phyloP scores from a whole-genome alignment of 345 rosid genomes.

The Syzygium oleosum region DNA sequence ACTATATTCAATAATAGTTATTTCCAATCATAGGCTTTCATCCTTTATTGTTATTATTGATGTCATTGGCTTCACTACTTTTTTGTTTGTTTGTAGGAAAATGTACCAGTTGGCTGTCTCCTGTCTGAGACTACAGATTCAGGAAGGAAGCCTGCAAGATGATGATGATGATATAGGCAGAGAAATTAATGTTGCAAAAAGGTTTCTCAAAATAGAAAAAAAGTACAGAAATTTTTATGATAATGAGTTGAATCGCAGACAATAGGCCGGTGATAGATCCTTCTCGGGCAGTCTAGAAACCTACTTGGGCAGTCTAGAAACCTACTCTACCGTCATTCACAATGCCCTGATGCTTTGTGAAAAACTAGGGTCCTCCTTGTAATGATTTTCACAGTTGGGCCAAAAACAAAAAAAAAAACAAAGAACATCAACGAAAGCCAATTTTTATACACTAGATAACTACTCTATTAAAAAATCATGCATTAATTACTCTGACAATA shows the following conservation, averaged over 20 bases:
- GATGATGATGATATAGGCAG: background rate
- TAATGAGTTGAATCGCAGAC: background rate
- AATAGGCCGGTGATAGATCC: background rate
- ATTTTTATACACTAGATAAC: background rate
- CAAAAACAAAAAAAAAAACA: background rate
- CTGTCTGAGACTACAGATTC: background rate
- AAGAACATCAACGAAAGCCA: background rate
- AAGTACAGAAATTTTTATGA: background rate
- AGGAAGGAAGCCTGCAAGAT: background rate
- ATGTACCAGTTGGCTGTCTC: background rate
- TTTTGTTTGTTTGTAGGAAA: background rate
- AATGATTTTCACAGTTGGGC: background rate
- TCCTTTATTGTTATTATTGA: background rate
- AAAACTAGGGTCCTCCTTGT: background rate
- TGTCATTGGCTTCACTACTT: background rate
- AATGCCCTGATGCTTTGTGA: background rate
- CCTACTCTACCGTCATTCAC: background rate
- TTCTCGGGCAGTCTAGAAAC: background rate
- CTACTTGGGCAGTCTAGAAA: background rate
- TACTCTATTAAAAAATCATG: background rate
- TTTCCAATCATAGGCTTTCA: background rate
- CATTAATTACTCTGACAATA: background rate
- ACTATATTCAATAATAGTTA: background rate
- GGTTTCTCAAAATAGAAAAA: background rate
- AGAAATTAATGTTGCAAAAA: background rate